A percentile compares a stretch with the other conserved stretches of the same genome.
Conservation (phyloP, 805 yeast species). For the Hanseniaspora valbyensis region DNA sequence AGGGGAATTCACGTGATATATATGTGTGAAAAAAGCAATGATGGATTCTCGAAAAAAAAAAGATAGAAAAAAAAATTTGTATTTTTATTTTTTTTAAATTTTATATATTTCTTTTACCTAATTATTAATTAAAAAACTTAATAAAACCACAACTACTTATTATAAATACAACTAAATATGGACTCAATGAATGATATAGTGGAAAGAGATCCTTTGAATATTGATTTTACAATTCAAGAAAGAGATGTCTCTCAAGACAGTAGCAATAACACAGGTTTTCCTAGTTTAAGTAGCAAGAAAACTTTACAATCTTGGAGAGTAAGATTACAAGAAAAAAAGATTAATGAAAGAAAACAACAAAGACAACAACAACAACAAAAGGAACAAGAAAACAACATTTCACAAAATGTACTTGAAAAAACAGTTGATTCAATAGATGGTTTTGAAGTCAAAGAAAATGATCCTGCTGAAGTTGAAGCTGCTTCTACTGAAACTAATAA, state of each 20-base stretch:
- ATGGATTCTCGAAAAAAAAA: no score
- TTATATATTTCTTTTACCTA: no score
- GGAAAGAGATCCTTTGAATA: conserved; percentile 41
- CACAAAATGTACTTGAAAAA: no score
- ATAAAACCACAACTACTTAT: background rate
- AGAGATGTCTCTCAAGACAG: background rate
- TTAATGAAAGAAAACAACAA: conserved; percentile 7
- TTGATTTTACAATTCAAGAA: conserved; percentile 17
- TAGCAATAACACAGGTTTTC: conserved; percentile 24
- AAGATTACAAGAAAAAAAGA: conserved; percentile 31
- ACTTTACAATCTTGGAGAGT: conserved; percentile 44
- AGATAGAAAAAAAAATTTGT: no score
- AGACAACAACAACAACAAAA: background rate
- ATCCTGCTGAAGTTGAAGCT: conserved; percentile 1
- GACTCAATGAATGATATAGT: conserved; percentile 63
- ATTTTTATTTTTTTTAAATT: no score
- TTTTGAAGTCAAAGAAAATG: conserved; percentile 7
- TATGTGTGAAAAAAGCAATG: no score
- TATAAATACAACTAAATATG: conserved; percentile 31
- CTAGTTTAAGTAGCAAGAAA: conserved; percentile 27
- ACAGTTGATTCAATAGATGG: conserved; percentile 2
- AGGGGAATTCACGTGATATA: no score
- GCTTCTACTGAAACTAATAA: background rate
- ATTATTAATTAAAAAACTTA: no score
- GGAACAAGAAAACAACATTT: background rate